These are phyloP conservation scores for Thalassiosira hispida DNA, from an alignment of 352 stramenopile genomes.

Conservation along the genomic window DNA sequence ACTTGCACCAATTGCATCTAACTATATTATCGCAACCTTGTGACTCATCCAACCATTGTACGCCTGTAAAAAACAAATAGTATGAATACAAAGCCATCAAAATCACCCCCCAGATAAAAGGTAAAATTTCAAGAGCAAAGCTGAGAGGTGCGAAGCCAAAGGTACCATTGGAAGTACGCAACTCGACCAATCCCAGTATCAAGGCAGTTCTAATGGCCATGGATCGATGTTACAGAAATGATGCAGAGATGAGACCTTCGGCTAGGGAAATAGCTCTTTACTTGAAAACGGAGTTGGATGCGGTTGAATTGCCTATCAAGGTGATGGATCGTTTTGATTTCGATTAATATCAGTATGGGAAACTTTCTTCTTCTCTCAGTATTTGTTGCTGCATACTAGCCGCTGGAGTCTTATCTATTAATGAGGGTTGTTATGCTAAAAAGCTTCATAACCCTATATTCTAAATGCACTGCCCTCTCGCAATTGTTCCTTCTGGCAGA, in stretches of 20 bases:
- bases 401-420: too few relatives aligned
- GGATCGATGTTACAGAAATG: conserved; percentile 57
- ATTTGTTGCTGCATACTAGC: too few relatives aligned
- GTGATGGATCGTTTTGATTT: conserved; percentile 16
- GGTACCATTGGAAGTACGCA: conserved; percentile 35
- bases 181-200: conserved; percentile 42
- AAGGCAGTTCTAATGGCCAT: conserved; percentile 46
- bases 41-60: not conserved
- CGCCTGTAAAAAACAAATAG: not conserved
- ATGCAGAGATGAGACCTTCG: conserved; percentile 41
- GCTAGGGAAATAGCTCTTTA: conserved; percentile 36
- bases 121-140: conserved; percentile 46
- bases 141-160: conserved; percentile 45
- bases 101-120: conserved; percentile 44
- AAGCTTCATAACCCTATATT: too few relatives aligned
- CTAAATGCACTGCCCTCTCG: too few relatives aligned
- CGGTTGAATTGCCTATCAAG: conserved; percentile 23
- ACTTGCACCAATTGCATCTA: not conserved
- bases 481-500: too few relatives aligned
- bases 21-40: not conserved
- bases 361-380: too few relatives aligned
- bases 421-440: too few relatives aligned
- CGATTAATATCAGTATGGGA: not conserved
- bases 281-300: conserved; percentile 33
- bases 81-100: conserved; percentile 44